Evolutionary conservation across 495 filamentous ascomycete genomes (phyloP), one percentile per base, ranked within the genome.

Genomic region (Xylaria cubensis): DNA sequence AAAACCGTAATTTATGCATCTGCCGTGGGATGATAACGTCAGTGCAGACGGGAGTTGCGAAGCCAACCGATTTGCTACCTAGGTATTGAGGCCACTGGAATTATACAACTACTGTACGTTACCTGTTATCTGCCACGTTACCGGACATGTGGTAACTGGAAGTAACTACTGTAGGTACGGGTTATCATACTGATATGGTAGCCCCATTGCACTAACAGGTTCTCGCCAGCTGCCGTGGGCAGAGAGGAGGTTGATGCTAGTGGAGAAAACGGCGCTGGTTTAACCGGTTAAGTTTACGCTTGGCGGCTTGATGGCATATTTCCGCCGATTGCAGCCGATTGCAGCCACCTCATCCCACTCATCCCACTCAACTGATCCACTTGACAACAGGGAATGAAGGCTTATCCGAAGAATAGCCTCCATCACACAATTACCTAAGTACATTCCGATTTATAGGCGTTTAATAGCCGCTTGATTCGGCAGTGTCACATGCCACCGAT

Each of bases 331-430:
- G 9, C 36, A 44, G 21, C 65, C 65, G 65, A 55, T 56, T 42
- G n/a, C 50, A 56, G 34, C 65, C 65, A 44, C 29, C 15, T 51
- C 26, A 67, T 36, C 64, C 44, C 21, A 63, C 39, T 26, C n/a
- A 42, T 41, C 59, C 59, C 59, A 63, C 39, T 24, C 58, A 62
- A 41, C 39, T 7, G 8, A 21, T 26, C 55, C 55, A 58, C 55
- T 39, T n/a, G 12, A 34, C 6, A 59, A 1, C 56, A 58, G 55
- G 55, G 32, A 6, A 19, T 10, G 59, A 24, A 24, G 9, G 32
- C 61, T 64, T 13, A 55, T 44, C 65, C 65, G 65, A 56, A 42
- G 65, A 67, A 67, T 67, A 67, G 65, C 65, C 65, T 56, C 48
- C 34, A 62, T 36, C 41, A n/a, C 2, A 34, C 58, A 61, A 39